Percentiles rank a stretch among this genome's conserved stretches.
Evolutionary conservation across 202 grass and related monocot genomes (phyloP).

Genomic region (Dendrocalamus latiflorus): DNA sequence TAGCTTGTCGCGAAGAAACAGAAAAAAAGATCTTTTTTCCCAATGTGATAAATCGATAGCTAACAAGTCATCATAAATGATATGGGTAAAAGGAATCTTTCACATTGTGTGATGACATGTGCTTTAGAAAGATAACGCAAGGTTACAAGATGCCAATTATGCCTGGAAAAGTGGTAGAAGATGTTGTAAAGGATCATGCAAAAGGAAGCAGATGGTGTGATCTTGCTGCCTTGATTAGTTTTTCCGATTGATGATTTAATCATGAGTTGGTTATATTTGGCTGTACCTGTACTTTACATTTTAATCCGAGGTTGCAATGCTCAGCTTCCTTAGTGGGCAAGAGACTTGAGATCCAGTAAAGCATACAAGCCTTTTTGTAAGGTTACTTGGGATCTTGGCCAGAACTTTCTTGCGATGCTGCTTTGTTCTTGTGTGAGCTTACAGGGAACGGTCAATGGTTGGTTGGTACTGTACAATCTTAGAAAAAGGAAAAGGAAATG

Average conservation of each 20-base stretch:
- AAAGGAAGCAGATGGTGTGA: neutral
- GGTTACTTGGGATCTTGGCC: constrained; percentile 32
- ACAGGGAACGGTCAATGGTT: neutral
- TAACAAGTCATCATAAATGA: constrained; percentile 11
- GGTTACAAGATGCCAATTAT: constrained; percentile 10
- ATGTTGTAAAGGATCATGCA: neutral
- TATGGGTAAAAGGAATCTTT: constrained; percentile 27
- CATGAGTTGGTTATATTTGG: constrained; percentile 1
- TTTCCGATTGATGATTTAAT: neutral
- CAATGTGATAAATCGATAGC: too few species aligned
- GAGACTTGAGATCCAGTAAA: constrained; percentile 27
- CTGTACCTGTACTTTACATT: neutral
- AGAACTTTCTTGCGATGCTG: constrained; percentile 24
- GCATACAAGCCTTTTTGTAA: neutral
- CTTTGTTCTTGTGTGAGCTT: neutral
- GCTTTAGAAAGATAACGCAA: constrained; percentile 13
- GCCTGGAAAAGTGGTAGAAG: neutral
- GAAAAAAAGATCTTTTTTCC: neutral
- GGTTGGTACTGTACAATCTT: neutral
- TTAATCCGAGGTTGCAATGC: constrained; percentile 13
- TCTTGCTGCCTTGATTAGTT: neutral
- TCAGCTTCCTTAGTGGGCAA: constrained; percentile 31
- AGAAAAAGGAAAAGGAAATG: neutral
- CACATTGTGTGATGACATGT: constrained; percentile 18
- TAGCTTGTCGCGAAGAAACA: neutral